phyloP scores from a whole-genome alignment of 305 asterid genomes.

The Fraxinus ornus region DNA sequence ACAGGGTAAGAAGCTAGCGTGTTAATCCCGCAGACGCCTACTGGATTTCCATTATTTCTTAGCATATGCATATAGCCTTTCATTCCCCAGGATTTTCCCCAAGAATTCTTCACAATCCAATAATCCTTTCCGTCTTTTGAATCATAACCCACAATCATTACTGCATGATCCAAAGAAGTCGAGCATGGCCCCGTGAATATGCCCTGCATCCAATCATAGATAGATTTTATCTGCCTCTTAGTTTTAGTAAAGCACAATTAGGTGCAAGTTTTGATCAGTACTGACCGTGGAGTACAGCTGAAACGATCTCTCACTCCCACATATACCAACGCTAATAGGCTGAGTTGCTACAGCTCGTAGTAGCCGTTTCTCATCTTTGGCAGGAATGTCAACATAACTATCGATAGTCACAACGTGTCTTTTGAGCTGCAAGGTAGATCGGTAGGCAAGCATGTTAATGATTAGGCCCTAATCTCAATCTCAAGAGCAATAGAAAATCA shows the following conservation, averaged over 20 bases:
- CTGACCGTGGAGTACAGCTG: conserved; percentile 77
- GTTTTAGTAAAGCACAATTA: background rate
- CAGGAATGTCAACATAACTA: conserved; percentile 59
- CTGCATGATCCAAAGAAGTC: conserved; percentile 79
- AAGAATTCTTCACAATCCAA: conserved; percentile 89
- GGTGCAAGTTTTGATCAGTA: background rate
- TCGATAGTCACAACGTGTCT: conserved; percentile 74
- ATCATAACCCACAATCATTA: conserved; percentile 79
- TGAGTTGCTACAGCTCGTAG: conserved; percentile 72
- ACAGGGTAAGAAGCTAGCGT: conserved; percentile 80
- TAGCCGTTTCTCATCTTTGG: conserved; percentile 60
- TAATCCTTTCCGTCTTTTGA: conserved; percentile 72
- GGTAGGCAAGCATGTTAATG: background rate
- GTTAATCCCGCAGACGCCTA: conserved; percentile 85
- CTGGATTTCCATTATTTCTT: conserved; percentile 45
- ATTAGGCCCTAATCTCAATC: background rate
- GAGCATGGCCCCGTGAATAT: conserved; percentile 88
- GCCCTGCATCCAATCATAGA: conserved; percentile 48
- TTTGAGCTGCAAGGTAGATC: conserved; percentile 48
- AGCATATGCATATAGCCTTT: conserved; percentile 69
- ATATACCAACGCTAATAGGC: conserved; percentile 90
- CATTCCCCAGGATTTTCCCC: conserved; percentile 88
- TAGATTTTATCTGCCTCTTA: background rate
- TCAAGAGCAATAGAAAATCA: background rate
- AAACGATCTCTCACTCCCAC: conserved; percentile 72